A percentile compares a stretch with the other conserved stretches of the same genome.
phyloP scores from a whole-genome alignment of 164 flowering plant genomes.

The Stephania yunnanensis region DNA sequence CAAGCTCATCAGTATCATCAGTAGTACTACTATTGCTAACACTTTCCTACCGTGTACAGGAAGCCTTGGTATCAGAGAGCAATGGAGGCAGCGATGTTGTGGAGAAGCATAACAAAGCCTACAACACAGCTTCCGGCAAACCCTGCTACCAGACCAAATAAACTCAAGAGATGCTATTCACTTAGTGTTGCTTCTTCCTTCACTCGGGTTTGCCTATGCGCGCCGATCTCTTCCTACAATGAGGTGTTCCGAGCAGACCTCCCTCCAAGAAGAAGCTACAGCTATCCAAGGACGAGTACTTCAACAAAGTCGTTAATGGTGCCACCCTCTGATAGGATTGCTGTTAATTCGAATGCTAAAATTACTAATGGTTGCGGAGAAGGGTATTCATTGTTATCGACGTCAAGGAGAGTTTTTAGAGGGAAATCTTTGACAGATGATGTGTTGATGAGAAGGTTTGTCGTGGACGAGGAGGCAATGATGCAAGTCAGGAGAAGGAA shows the following conservation, averaged over 20 bases:
- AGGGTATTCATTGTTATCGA: too few relatives aligned
- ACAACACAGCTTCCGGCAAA: slow-evolving; percentile 19
- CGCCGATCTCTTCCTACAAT: slow-evolving; percentile 81
- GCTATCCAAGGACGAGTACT: slow-evolving; percentile 48
- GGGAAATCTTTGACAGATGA: slow-evolving; percentile 87
- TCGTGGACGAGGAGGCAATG: slow-evolving; percentile 86
- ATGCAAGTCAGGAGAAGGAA: slow-evolving; percentile 66
- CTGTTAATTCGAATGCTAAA: slow-evolving; percentile 15
- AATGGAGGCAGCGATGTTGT: slow-evolving; percentile 54
- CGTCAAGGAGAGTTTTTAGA: slow-evolving; percentile 52
- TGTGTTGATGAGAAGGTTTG: slow-evolving; percentile 84
- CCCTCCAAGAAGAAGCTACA: slow-evolving; percentile 76
- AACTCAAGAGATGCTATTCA: slow-evolving; percentile 69
- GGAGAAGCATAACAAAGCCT: slow-evolving; percentile 49
- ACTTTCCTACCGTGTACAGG: slow-evolving; percentile 25
- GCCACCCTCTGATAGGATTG: slow-evolving; percentile 16
- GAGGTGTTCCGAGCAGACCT: slow-evolving; percentile 58
- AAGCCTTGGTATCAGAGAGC: slow-evolving; percentile 93
- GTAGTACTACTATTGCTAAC: not conserved
- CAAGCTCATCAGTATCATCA: too few relatives aligned
- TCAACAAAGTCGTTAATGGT: slow-evolving; percentile 25
- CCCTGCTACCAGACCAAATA: slow-evolving; percentile 19
- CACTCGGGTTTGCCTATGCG: slow-evolving; percentile 84
- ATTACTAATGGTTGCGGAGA: slow-evolving; percentile 15
- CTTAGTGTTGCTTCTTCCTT: slow-evolving; percentile 68